These are phyloP conservation scores for Withania somnifera DNA, from an alignment of 305 asterid genomes.

Conservation along the genomic window DNA sequence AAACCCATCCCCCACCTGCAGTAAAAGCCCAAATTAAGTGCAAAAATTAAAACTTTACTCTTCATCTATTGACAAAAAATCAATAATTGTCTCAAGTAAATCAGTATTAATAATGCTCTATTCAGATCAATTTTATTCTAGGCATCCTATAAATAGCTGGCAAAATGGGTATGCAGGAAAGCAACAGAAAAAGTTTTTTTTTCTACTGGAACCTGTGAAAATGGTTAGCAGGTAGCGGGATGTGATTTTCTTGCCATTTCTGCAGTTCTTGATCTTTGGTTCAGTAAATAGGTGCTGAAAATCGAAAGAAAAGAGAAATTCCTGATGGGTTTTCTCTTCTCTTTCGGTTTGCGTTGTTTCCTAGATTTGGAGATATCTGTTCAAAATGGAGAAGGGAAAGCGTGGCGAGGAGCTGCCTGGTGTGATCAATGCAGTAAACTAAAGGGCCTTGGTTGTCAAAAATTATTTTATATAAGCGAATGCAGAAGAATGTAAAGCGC, in stretches of 20 bases:
- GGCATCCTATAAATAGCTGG: background rate
- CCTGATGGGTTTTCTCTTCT: background rate
- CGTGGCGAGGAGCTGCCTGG: background rate
- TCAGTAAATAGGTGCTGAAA: background rate
- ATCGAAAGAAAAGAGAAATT: background rate
- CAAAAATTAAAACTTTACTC: background rate
- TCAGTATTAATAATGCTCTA: background rate
- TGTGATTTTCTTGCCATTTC: background rate
- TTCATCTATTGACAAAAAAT: background rate
- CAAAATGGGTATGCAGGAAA: background rate
- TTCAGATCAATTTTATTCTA: no score
- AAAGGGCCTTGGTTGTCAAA: background rate
- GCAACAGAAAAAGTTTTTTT: background rate
- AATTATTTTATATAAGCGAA: no score
- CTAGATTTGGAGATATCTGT: background rate
- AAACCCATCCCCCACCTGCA: background rate
- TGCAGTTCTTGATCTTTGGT: background rate
- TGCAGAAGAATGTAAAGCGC: slow-evolving; percentile 20
- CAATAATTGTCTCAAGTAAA: background rate
- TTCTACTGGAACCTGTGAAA: background rate
- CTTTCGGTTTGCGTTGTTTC: background rate
- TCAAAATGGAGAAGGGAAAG: background rate
- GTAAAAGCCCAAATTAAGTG: background rate
- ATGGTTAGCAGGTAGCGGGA: background rate
- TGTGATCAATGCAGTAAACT: background rate